Base-by-base conservation (phyloP, 148 eudicot species). In the Arbutus unedo region DNA sequence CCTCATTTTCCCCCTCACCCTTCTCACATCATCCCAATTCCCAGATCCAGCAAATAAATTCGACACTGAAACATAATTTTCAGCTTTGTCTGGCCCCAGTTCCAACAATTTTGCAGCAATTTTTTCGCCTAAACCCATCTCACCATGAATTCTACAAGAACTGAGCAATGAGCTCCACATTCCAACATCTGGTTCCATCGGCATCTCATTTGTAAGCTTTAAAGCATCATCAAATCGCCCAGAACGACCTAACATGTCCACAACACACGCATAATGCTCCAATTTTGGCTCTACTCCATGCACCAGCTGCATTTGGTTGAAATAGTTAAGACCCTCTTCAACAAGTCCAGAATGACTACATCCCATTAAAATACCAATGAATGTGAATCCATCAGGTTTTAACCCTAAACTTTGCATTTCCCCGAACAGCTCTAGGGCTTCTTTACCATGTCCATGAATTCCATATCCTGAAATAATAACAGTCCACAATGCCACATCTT, bases 241-340 rank as follows among this genome's bases (percentile, higher is more conserved):
- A 68, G 92, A 91, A 82, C 94, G 91, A 51, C 92, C 94, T 3
- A 93, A 85, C 92, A 91, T 91, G 85, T 91, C 94, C 80, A 89
- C 87, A 2, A 91, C 88, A 85, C 96, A 93, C 45, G 94, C 82
- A 78, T 91, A 93, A 89, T 93, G 94, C 86, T 89, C 96, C 76
- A 91, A 60, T 79, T 87, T 81, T 53, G 92, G 94, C 80, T 85
- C 78, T 83, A 90, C 49, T 48, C 86, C 83, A 55, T 91, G 88
- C 81, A 88, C 79, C 23, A 51, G 75, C 80, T 86, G 85, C 97
- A 93, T 93, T 81, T 83, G 80, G 54, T 84, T 76, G 44, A 93
- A 85, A 68, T 82, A 88, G 55, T 81, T 76, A 18, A 90, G 79
- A 81, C 97, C 97, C 86, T 91, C 87, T 68, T 85, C 81, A 66